These are phyloP conservation scores for Hypoxylon sp. DNA, from an alignment of 2,329 filamentous ascomycete genomes.

Conservation along the genomic window DNA sequence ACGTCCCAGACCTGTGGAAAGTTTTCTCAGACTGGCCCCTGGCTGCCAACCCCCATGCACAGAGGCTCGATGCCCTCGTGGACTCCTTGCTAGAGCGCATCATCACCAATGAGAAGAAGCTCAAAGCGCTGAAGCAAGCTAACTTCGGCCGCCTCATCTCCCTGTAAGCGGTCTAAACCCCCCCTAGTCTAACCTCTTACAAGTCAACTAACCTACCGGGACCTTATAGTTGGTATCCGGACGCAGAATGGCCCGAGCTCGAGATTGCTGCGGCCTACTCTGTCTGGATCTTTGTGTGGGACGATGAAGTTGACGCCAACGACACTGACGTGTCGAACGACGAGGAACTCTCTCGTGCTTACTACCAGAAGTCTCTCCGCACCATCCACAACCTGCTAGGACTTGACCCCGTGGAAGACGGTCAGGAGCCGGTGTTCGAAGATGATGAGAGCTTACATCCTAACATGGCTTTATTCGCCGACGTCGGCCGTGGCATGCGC, in stretches of 20 bases:
- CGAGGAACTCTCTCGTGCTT: constrained; percentile 51
- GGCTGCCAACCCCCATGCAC: constrained; percentile 46
- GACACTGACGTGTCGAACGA: constrained; percentile 53
- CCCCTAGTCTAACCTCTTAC: neutral
- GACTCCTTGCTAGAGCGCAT: constrained; percentile 48
- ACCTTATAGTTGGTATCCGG: constrained; percentile 54
- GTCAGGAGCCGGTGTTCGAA: constrained; percentile 9
- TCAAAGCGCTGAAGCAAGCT: constrained; percentile 55
- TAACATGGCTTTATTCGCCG: constrained; percentile 51
- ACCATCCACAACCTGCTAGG: constrained; percentile 52
- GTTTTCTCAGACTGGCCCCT: constrained; percentile 49
- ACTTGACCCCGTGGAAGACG: constrained; percentile 36
- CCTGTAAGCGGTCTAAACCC: constrained; percentile 44
- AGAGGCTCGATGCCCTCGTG: constrained; percentile 46
- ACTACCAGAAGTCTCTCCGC: constrained; percentile 52
- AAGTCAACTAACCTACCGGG: constrained; percentile 17
- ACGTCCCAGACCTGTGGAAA: constrained; percentile 48
- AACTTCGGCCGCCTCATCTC: constrained; percentile 54
- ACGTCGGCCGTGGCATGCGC: constrained; percentile 47
- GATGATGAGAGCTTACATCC: constrained; percentile 39
- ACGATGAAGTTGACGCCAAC: constrained; percentile 55
- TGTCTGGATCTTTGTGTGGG: constrained; percentile 56
- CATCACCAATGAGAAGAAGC: constrained; percentile 50
- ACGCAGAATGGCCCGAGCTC: constrained; percentile 54
- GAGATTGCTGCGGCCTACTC: constrained; percentile 53